Conservation (phyloP, 257 asterid genomes). For the Solanum ossicruentum region DNA sequence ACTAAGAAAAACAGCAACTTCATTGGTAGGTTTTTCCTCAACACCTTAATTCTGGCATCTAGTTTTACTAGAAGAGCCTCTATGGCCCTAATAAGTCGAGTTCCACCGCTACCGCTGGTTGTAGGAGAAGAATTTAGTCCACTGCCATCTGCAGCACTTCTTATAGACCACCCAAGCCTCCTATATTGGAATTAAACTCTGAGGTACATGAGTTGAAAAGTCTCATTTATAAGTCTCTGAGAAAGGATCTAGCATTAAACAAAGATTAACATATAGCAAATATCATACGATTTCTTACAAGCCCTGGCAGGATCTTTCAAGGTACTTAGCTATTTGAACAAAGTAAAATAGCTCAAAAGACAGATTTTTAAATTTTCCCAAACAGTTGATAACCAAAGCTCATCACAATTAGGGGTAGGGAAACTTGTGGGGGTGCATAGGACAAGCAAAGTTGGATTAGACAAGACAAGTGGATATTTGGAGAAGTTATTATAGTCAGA, state of each 20-base stretch:
- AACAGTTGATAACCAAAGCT: not conserved
- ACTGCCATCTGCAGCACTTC: constrained; percentile 58
- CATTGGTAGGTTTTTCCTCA: constrained; percentile 55
- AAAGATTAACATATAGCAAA: not conserved
- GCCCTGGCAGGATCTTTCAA: not conserved
- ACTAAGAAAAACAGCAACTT: constrained; percentile 65
- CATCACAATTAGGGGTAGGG: not conserved
- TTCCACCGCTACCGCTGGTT: constrained; percentile 33
- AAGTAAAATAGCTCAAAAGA: not conserved
- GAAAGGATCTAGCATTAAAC: not conserved
- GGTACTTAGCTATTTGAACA: not conserved
- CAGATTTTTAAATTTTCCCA: not conserved
- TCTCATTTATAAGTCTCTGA: not conserved
- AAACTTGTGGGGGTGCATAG: not conserved
- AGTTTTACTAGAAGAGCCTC: constrained; percentile 38
- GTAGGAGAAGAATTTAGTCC: constrained; percentile 33
- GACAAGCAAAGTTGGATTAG: not conserved
- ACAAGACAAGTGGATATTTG: not conserved
- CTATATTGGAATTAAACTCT: constrained; percentile 14
- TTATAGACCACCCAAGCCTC: constrained; percentile 41
- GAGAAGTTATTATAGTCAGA: not conserved
- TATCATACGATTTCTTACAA: not conserved
- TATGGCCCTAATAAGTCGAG: constrained; percentile 61
- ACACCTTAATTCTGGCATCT: constrained; percentile 29
- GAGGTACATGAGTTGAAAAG: not conserved